These are phyloP conservation scores for Cyclotella cryptica DNA, from an alignment of 108 stramenopile genomes.

Conservation along the genomic window DNA sequence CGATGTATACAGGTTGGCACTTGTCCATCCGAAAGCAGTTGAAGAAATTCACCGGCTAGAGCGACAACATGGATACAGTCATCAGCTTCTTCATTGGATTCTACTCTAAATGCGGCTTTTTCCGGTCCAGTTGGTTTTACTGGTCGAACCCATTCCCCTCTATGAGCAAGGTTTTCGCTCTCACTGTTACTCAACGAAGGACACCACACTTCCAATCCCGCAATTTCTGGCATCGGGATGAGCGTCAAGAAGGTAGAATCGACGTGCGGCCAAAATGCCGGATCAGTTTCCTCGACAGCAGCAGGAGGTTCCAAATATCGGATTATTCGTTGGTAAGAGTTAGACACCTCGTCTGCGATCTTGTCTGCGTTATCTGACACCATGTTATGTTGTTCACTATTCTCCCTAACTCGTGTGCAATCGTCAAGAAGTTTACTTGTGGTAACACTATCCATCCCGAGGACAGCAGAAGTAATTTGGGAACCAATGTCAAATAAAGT, in stretches of 20 bases:
- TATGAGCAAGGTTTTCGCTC: neutral
- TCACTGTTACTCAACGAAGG: slow-evolving; percentile 19
- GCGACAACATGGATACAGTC: slow-evolving; percentile 32
- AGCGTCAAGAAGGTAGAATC: slow-evolving; percentile 49
- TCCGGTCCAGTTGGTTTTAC: slow-evolving; percentile 7
- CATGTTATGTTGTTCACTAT: neutral
- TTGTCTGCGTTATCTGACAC: slow-evolving; percentile 5
- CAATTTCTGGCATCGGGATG: slow-evolving; percentile 54
- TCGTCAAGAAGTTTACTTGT: slow-evolving; percentile 47
- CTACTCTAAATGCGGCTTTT: neutral
- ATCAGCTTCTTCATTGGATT: neutral
- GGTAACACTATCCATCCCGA: slow-evolving; percentile 39
- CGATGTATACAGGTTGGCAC: slow-evolving; percentile 53
- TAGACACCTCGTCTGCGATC: slow-evolving; percentile 35
- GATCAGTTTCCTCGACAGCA: neutral
- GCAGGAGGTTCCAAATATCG: slow-evolving; percentile 45
- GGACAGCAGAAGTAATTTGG: slow-evolving; percentile 50
- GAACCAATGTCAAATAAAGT: slow-evolving; percentile 49
- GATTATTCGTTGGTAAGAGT: slow-evolving; percentile 49
- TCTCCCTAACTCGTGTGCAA: slow-evolving; percentile 9
- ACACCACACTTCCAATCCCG: slow-evolving; percentile 55
- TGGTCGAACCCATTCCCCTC: slow-evolving; percentile 55
- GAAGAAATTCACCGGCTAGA: slow-evolving; percentile 52
- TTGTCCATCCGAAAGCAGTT: slow-evolving; percentile 41
- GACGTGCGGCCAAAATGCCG: slow-evolving; percentile 49